Percentiles rank a stretch among this genome's conserved stretches.
Conservation (phyloP, 495 filamentous ascomycete genomes). For the Penicillium fimorum region DNA sequence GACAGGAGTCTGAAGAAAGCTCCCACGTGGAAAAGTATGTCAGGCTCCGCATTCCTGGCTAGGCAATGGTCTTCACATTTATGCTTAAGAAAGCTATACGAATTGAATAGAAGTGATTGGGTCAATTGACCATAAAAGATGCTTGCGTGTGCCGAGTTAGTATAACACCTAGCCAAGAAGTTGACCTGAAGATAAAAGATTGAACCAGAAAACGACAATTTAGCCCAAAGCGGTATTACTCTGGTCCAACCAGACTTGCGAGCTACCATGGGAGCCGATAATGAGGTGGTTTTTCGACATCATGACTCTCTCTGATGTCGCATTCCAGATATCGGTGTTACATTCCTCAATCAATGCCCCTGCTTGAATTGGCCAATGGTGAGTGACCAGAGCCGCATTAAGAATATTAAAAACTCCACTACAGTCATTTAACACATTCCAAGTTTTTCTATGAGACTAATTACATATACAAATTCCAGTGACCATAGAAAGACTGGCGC, state of each 20-base stretch:
- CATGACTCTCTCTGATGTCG: constrained; percentile 6
- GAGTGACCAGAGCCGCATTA: not conserved
- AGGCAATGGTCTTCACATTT: not conserved
- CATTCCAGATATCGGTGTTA: constrained; percentile 20
- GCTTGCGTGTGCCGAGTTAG: not conserved
- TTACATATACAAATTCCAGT: not conserved
- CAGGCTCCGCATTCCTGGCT: not conserved
- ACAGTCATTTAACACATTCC: not conserved
- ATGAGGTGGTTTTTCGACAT: not conserved
- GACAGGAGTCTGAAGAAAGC: not conserved
- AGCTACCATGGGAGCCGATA: not conserved
- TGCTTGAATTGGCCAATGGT: constrained; percentile 15
- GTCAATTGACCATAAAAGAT: not conserved
- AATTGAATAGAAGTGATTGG: not conserved
- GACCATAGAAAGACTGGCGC: too few species aligned
- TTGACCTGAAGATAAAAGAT: not conserved
- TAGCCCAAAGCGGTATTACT: not conserved
- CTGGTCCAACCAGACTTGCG: not conserved
- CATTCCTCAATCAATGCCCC: constrained; percentile 15
- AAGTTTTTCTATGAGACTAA: not conserved
- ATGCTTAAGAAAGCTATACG: too few species aligned
- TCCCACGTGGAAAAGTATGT: constrained; percentile 2
- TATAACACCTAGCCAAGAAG: too few species aligned
- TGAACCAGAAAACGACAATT: not conserved
- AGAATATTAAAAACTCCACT: not conserved